Evolutionary conservation across 2,329 filamentous ascomycete genomes (phyloP).

Genomic region (Trichoderma cornu-damae): DNA sequence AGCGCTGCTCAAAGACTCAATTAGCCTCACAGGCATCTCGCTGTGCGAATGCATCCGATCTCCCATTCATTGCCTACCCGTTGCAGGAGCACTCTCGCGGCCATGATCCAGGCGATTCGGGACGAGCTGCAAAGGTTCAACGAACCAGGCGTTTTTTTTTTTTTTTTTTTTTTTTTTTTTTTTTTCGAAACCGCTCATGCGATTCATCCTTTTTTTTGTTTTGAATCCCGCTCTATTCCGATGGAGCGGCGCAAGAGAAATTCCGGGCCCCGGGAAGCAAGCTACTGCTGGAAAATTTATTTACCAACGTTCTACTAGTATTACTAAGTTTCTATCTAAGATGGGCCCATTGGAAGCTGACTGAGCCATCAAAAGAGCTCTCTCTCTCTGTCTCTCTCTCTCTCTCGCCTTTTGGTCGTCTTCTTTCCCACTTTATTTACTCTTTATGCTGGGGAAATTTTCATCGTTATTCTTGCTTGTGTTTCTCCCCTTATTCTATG

Average conservation of each 20-base stretch:
- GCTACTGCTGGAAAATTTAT: background rate
- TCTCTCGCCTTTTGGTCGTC: too few species aligned
- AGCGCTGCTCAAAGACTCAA: constrained; percentile 39
- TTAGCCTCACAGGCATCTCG: constrained; percentile 28
- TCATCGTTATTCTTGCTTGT: too few species aligned
- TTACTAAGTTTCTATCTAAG: too few species aligned
- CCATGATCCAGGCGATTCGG: constrained; percentile 52
- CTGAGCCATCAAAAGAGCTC: too few species aligned
- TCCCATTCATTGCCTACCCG: constrained; percentile 39
- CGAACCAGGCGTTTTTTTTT: too few species aligned
- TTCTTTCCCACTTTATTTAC: too few species aligned
- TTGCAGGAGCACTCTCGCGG: constrained; percentile 55
- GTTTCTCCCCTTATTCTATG: too few species aligned
- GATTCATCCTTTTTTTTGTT: constrained; percentile 8
- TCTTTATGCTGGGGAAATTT: too few species aligned
- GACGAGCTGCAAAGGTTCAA: constrained; percentile 26
- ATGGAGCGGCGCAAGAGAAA: constrained; percentile 12
- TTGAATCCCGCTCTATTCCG: constrained; percentile 14
- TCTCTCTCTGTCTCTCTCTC: too few species aligned
- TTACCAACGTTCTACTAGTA: too few species aligned
- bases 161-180: too few species aligned
- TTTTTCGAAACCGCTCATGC: constrained; percentile 18
- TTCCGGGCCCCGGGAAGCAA: constrained; percentile 13
- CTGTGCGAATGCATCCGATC: constrained; percentile 18
- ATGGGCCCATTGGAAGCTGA: background rate